Evolutionary conservation across 768 basidiomycete genomes (phyloP), one percentile per base, ranked within the genome.

Genomic region (Pulveroboletus sp.): DNA sequence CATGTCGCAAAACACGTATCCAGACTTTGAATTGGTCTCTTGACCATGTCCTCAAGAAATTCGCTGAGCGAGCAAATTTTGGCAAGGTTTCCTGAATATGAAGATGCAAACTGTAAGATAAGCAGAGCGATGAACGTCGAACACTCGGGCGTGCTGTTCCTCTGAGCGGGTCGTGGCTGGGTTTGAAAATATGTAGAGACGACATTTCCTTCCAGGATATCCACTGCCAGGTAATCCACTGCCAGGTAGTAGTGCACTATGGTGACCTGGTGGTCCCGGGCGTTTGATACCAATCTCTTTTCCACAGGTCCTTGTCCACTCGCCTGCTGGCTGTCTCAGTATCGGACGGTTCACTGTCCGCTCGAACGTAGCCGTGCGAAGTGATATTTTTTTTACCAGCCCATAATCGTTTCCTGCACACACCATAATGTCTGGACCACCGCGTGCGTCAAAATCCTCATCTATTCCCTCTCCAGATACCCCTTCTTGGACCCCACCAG

Each of bases 341-440:
- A 21, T 43, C 21, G 21, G 31, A 33, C 43, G 6, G 21, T 7
- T 43, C 43, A 32, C 44, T 15, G n/a, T 5, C 17, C 32, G 11
- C 14, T 7, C 31, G 31, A 17, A 17, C 32, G 14, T n/a, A 11
- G 8, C 28, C 15, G 21, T 26, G 43, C 24, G 33, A 45, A n/a
- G 44, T 24, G 33, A 10, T 5, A 12, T 21, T 35, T n/a, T 21
- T 35, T n/a, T 44, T 35, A 3, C 15, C 10, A 15, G n/a, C 11
- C 26, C 30, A 14, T 27, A 33, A 10, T 24, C 14, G 6, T 24
- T 8, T 27, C 43, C 9, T 26, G 12, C 43, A 31, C 40, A 8
- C 21, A 43, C 8, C 3, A 18, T 12, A 24, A 62, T 64, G 62
- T 63, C 62, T 14, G 54, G 36, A 32, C 57, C 49, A 41, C 62